Evolutionary conservation across 306 rosid species (phyloP).

Genomic region (Medicago lupulina): DNA sequence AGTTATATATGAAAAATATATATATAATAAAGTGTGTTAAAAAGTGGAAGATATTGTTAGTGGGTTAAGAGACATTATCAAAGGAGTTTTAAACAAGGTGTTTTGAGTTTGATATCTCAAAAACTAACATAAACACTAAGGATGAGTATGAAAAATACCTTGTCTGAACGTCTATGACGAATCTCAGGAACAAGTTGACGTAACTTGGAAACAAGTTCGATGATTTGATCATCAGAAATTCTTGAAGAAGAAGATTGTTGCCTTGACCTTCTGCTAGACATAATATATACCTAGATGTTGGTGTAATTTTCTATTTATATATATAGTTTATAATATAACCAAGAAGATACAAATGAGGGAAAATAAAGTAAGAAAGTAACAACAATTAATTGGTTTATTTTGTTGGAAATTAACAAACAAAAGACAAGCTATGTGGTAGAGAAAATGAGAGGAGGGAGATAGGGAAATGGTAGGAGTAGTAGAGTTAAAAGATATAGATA

Average conservation of each 20-base stretch:
- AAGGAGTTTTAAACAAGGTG: neutral
- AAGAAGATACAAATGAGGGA: slow-evolving; percentile 17
- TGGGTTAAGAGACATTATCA: neutral
- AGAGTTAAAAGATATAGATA: slow-evolving; percentile 40
- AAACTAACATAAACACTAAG: neutral
- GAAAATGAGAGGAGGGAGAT: slow-evolving; percentile 4
- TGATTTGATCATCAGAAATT: slow-evolving; percentile 95
- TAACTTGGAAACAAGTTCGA: slow-evolving; percentile 88
- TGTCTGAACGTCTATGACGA: slow-evolving; percentile 80
- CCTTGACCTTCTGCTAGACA: slow-evolving; percentile 98
- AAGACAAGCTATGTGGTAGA: slow-evolving; percentile 32
- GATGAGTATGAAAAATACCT: slow-evolving; percentile 52
- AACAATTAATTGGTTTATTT: slow-evolving; percentile 17
- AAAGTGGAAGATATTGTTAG: neutral
- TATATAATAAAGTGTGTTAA: neutral
- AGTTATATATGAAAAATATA: too few relatives aligned
- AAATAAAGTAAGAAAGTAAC: neutral
- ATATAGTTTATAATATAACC: slow-evolving; percentile 9
- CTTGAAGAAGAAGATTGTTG: slow-evolving; percentile 66
- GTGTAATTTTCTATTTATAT: neutral
- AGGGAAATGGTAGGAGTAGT: neutral
- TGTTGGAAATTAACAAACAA: slow-evolving; percentile 36
- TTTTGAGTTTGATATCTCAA: neutral
- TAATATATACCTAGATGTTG: slow-evolving; percentile 21
- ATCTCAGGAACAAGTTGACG: slow-evolving; percentile 99